A percentile compares a stretch with the other conserved stretches of the same genome.
These are phyloP conservation scores for Boletus pseudo-olivaceus DNA, from an alignment of 768 basidiomycete genomes.

Conservation along the genomic window DNA sequence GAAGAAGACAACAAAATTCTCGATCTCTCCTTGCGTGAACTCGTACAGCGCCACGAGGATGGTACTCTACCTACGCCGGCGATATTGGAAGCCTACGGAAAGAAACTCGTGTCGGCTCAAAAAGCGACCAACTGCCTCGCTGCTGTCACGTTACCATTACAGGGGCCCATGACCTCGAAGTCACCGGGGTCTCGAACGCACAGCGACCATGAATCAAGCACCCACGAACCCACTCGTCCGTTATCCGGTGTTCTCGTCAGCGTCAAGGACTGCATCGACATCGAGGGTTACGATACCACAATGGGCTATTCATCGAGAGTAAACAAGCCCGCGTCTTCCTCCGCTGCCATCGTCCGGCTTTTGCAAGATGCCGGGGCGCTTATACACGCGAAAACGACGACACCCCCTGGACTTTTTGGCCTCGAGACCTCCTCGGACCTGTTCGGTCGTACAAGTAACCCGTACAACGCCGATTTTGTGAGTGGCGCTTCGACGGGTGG, in stretches of 20 bases:
- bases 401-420: slow-evolving; percentile 40
- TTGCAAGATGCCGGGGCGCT: slow-evolving; percentile 42
- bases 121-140: slow-evolving; percentile 49
- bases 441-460: slow-evolving; percentile 47
- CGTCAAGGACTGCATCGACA: slow-evolving; percentile 46
- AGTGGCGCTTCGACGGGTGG: slow-evolving; percentile 52
- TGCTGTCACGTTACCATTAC: slow-evolving; percentile 41
- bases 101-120: slow-evolving; percentile 38
- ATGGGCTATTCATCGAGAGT: slow-evolving; percentile 40
- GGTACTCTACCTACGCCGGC: slow-evolving; percentile 26
- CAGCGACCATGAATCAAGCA: background rate
- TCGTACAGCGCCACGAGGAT: slow-evolving; percentile 33
- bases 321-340: slow-evolving; percentile 33
- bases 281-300: slow-evolving; percentile 46
- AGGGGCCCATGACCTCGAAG: slow-evolving; percentile 21
- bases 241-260: slow-evolving; percentile 48
- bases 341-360: slow-evolving; percentile 39
- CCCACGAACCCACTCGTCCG: slow-evolving; percentile 10
- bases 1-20: slow-evolving; percentile 37
- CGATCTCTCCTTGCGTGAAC: slow-evolving; percentile 33
- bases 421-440: slow-evolving; percentile 43
- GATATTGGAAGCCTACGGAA: slow-evolving; percentile 40
- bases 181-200: slow-evolving; percentile 7
- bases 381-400: slow-evolving; percentile 40
- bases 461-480: slow-evolving; percentile 39